A percentile compares a stretch with the other conserved stretches of the same genome.
Conservation (phyloP, 306 rosid genomes). For the Lablab purpureus region DNA sequence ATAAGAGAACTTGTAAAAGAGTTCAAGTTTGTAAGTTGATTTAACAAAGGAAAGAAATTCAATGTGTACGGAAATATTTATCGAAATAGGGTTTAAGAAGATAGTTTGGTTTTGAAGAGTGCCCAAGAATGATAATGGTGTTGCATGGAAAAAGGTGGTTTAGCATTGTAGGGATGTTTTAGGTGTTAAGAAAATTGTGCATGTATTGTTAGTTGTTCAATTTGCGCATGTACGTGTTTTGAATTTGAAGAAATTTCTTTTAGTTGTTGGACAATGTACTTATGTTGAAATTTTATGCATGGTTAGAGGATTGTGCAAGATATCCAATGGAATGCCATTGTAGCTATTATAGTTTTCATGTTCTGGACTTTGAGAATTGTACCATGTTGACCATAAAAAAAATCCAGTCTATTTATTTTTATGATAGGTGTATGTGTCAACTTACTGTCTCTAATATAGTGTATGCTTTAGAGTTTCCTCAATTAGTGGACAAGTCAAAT, state of each 20-base stretch:
- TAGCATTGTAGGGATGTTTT: slow-evolving; percentile 27
- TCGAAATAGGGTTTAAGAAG: background rate
- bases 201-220: background rate
- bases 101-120: slow-evolving; percentile 9
- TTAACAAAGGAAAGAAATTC: background rate
- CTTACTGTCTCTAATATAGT: too few species aligned
- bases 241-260: slow-evolving; percentile 12
- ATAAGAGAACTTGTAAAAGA: background rate
- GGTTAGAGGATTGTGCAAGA: background rate
- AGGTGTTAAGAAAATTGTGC: slow-evolving; percentile 17
- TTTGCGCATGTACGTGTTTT: background rate
- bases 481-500: too few species aligned
- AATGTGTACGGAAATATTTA: background rate
- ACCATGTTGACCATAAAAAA: too few species aligned
- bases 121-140: slow-evolving; percentile 14
- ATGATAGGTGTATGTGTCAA: too few species aligned
- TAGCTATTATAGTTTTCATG: too few species aligned
- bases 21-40: background rate
- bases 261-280: background rate
- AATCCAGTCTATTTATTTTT: too few species aligned
- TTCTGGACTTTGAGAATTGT: too few species aligned
- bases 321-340: too few species aligned
- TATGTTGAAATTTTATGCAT: slow-evolving; percentile 3
- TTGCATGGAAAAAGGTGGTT: slow-evolving; percentile 28
- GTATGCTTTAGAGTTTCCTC: too few species aligned